These are phyloP conservation scores for Hypoxylon lienhwacheense DNA, from an alignment of 495 filamentous ascomycete genomes.

Conservation along the genomic window DNA sequence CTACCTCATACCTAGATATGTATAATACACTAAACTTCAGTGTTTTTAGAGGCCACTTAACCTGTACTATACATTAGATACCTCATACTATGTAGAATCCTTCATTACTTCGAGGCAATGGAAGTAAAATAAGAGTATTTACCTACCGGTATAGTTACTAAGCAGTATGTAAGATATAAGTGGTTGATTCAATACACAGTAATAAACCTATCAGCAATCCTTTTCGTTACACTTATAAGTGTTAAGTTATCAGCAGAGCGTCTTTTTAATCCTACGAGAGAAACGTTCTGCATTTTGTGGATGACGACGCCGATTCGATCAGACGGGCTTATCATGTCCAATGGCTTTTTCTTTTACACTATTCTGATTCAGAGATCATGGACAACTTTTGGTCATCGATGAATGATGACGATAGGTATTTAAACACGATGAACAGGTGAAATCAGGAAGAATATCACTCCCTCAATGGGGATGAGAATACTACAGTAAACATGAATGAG, in stretches of 20 bases:
- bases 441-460: constrained; percentile 8
- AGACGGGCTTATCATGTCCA: constrained; percentile 24
- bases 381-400: constrained; percentile 16
- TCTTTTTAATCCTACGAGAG: constrained; percentile 10
- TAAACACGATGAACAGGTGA: constrained; percentile 22
- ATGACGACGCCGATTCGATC: constrained; percentile 29
- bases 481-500: no score
- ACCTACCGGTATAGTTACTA: no score
- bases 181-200: no score
- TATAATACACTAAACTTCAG: no score
- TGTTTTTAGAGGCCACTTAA: no score
- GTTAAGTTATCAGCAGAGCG: background rate
- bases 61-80: no score
- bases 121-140: no score
- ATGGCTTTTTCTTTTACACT: constrained; percentile 10
- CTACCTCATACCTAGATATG: no score
- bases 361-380: background rate
- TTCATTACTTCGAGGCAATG: no score
- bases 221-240: background rate
- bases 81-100: no score
- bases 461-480: constrained; percentile 9
- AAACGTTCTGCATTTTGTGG: constrained; percentile 11
- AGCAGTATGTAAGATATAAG: no score
- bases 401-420: constrained; percentile 35
- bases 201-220: no score